Evolutionary conservation across 306 rosid species (phyloP).

Genomic region (Casuarina cunninghamiana): DNA sequence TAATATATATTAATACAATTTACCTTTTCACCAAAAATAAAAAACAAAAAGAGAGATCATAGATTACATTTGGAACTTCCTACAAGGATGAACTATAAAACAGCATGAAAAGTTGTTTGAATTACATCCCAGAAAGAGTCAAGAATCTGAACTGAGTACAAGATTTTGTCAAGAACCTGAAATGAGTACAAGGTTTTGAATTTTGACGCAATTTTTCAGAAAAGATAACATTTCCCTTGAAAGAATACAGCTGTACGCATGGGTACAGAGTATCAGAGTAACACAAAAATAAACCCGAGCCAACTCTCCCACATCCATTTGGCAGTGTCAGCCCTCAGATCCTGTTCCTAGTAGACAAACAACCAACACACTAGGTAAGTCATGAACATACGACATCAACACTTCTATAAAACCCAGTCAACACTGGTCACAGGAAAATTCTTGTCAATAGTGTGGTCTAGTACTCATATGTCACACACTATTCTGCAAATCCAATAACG

Average conservation of each 20-base stretch:
- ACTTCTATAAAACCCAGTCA: neutral
- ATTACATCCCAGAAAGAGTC: neutral
- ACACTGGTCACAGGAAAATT: neutral
- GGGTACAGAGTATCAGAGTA: neutral
- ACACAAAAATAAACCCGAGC: neutral
- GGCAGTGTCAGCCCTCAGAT: neutral
- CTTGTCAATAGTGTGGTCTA: neutral
- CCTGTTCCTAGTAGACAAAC: neutral
- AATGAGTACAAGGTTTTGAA: neutral
- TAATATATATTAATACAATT: too few species aligned
- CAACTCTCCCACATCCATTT: neutral
- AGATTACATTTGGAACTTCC: neutral
- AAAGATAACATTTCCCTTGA: neutral
- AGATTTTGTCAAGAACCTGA: neutral
- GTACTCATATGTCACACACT: neutral
- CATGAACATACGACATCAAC: neutral
- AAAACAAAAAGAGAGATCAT: too few species aligned
- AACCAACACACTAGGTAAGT: neutral
- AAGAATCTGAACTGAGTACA: too few species aligned
- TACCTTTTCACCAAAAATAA: too few species aligned
- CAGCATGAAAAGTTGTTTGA: neutral
- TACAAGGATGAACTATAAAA: neutral
- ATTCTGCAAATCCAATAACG: neutral
- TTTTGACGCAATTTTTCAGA: neutral
- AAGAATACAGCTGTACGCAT: neutral